These are phyloP conservation scores for Fomitiporia mediterranea DNA, from an alignment of 1,284 basidiomycete genomes.

Conservation along the genomic window DNA sequence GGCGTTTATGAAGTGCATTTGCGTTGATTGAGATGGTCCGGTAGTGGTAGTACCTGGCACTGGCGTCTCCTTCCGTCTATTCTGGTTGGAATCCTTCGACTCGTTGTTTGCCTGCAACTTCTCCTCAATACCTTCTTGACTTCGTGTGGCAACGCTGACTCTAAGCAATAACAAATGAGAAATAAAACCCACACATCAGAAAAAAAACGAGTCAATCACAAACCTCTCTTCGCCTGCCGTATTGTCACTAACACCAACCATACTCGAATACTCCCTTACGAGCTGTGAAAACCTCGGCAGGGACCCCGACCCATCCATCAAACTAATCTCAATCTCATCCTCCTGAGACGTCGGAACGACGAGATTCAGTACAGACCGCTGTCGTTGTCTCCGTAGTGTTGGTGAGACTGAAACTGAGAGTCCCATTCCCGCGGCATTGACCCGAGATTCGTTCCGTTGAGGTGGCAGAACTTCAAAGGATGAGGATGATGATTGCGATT, in stretches of 20 bases:
- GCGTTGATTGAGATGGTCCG: not conserved
- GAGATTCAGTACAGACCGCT: not conserved
- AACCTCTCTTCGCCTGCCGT: not conserved
- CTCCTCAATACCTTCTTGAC: not conserved
- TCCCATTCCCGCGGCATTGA: not conserved
- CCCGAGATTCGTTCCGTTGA: not conserved
- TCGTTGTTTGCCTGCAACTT: not conserved
- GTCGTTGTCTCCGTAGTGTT: not conserved
- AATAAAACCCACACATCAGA: not conserved
- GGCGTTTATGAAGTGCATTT: not conserved
- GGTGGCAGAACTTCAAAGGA: not conserved
- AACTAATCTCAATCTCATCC: conserved; percentile 17
- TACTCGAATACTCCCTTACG: not conserved
- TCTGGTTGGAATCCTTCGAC: too few species aligned
- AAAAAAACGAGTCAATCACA: too few species aligned
- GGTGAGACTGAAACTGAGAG: not conserved
- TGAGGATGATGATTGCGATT: not conserved
- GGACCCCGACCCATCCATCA: not conserved
- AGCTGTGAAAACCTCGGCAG: not conserved
- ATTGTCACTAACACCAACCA: not conserved
- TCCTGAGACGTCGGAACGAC: conserved; percentile 19
- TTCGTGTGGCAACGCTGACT: not conserved
- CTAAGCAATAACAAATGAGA: not conserved
- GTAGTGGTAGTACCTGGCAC: not conserved
- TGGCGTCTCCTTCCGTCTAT: not conserved